Percentiles rank a stretch among this genome's conserved stretches.
These are phyloP conservation scores for Centrapalus pauciflorus DNA, from an alignment of 129 eudicot species.

Conservation along the genomic window DNA sequence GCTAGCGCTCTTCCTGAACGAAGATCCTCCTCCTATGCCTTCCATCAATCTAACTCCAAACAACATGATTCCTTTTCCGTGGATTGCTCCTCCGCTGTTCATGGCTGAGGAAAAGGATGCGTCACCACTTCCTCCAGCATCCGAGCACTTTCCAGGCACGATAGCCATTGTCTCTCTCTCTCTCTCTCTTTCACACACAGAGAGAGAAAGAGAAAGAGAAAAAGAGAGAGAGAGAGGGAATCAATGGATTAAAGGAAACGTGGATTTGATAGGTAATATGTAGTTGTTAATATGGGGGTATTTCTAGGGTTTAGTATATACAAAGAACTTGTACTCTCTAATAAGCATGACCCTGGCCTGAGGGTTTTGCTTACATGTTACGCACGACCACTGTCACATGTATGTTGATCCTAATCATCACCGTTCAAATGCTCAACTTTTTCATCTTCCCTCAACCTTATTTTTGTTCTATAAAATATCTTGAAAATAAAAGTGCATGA, in stretches of 20 bases:
- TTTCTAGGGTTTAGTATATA: slow-evolving; percentile 22
- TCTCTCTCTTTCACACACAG: too few species aligned
- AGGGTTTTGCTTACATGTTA: slow-evolving; percentile 26
- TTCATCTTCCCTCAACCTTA: too few species aligned
- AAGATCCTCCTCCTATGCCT: slow-evolving; percentile 15
- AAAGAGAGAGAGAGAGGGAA: not conserved
- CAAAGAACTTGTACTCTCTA: slow-evolving; percentile 15
- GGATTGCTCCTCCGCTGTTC: slow-evolving; percentile 14
- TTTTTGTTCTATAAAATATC: too few species aligned
- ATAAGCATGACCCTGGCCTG: not conserved
- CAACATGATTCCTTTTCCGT: slow-evolving; percentile 60
- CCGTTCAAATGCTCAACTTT: too few species aligned
- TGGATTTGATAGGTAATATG: slow-evolving; percentile 25
- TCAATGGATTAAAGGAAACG: slow-evolving; percentile 15
- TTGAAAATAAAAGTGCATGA: too few species aligned
- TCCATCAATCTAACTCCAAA: slow-evolving; percentile 80
- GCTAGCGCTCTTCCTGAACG: too few species aligned
- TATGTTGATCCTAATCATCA: slow-evolving; percentile 4
- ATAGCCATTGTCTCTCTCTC: slow-evolving; percentile 35
- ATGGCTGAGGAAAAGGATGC: slow-evolving; percentile 15
- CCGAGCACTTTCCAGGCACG: slow-evolving; percentile 36
- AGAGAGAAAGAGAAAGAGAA: too few species aligned
- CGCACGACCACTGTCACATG: slow-evolving; percentile 25
- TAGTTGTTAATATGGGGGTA: slow-evolving; percentile 21
- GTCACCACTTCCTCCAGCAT: slow-evolving; percentile 24